Conservation (phyloP, 108 stramenopile genomes). For the Cyclostephanos tholiformis region DNA sequence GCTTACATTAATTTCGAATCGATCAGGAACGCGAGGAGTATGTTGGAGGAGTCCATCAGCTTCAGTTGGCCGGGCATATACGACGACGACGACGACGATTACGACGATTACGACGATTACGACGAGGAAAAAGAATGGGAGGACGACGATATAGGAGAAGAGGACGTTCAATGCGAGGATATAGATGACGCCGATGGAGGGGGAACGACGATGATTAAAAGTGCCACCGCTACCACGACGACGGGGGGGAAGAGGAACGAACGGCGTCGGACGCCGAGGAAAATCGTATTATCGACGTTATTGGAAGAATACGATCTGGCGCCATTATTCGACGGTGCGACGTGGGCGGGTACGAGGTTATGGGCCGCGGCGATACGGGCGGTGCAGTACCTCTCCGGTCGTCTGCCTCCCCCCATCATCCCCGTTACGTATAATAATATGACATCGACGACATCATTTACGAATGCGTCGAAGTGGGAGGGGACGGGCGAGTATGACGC, state of each 20-base stretch:
- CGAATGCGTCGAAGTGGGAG: too few species aligned
- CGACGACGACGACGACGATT: conserved; percentile 7
- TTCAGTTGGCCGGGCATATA: conserved; percentile 45
- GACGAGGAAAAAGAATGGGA: too few species aligned
- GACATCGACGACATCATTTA: background rate
- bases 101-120: background rate
- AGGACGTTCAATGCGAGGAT: background rate
- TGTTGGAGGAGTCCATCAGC: conserved; percentile 29
- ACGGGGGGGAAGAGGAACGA: background rate
- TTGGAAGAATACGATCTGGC: conserved; percentile 67
- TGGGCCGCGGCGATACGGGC: conserved; percentile 81
- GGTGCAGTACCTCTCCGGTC: conserved; percentile 58
- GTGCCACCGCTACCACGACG: background rate
- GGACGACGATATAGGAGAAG: too few species aligned
- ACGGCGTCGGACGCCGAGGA: conserved; percentile 13
- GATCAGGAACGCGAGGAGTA: conserved; percentile 21
- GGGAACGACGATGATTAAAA: background rate
- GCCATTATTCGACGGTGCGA: conserved; percentile 82
- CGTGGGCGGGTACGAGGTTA: conserved; percentile 86
- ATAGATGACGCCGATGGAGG: too few species aligned
- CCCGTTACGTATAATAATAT: too few species aligned
- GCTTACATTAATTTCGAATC: conserved; percentile 39
- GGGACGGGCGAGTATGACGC: background rate
- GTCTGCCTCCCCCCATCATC: conserved; percentile 10
- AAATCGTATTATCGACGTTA: conserved; percentile 60